These are phyloP conservation scores for Nymphaea thermarum DNA, from an alignment of 164 flowering plant genomes.

Conservation along the genomic window DNA sequence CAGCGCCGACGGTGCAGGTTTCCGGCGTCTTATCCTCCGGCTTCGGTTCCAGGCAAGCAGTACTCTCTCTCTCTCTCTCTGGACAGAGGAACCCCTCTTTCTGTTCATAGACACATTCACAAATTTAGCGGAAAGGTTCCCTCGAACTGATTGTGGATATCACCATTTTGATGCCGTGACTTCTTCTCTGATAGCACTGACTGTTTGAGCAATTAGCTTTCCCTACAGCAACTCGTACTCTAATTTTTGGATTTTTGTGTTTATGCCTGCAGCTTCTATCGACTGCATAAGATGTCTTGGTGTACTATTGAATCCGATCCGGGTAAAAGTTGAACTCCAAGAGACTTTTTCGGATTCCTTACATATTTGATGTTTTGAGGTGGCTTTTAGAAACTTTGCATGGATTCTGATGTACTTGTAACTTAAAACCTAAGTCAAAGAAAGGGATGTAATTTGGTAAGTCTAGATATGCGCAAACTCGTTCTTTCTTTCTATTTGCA, in stretches of 20 bases:
- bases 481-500: not conserved
- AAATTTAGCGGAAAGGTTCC: no score
- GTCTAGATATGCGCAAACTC: not conserved
- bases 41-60: no score
- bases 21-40: no score
- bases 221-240: no score
- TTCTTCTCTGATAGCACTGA: no score
- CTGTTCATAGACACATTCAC: no score
- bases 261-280: not conserved
- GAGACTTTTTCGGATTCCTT: not conserved
- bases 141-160: no score
- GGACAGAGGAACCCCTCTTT: no score
- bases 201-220: no score
- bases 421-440: not conserved
- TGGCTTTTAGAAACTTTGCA: not conserved
- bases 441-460: not conserved
- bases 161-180: no score
- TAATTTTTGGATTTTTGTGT: not conserved
- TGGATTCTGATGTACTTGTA: not conserved
- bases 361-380: not conserved
- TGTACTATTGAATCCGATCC: slow-evolving; percentile 12
- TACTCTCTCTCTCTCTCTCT: no score
- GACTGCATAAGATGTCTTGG: slow-evolving; percentile 4
- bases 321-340: not conserved
- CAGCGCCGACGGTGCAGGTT: no score